Conservation (phyloP, 805 yeast species). For the Lachancea sp. region DNA sequence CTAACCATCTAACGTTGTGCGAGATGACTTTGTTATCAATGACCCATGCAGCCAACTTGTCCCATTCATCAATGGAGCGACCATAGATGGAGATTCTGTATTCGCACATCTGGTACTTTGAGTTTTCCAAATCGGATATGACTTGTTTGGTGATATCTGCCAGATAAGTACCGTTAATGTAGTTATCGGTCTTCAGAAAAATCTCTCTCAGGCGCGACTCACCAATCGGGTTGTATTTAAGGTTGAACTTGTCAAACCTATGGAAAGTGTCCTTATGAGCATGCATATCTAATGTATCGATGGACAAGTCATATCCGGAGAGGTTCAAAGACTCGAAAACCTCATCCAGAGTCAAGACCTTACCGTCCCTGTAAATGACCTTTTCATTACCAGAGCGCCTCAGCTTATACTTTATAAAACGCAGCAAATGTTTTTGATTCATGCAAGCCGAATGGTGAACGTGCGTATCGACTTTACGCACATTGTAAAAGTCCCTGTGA, state of each 20-base stretch:
- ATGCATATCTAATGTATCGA: constrained; percentile 98
- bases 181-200: constrained; percentile 91
- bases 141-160: constrained; percentile 95
- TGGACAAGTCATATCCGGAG: constrained; percentile 90
- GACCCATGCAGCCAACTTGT: constrained; percentile 90
- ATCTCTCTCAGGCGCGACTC: constrained; percentile 96
- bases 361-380: constrained; percentile 90
- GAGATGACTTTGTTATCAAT: constrained; percentile 85
- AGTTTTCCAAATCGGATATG: constrained; percentile 85
- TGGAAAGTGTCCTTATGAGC: constrained; percentile 98
- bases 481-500: constrained; percentile 65
- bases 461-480: constrained; percentile 60
- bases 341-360: constrained; percentile 74
- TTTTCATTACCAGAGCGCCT: constrained; percentile 81
- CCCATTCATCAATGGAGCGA: constrained; percentile 87
- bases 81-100: constrained; percentile 94
- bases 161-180: constrained; percentile 76
- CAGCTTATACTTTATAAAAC: constrained; percentile 91
- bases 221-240: constrained; percentile 96
- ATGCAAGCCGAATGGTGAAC: constrained; percentile 98
- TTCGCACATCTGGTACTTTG: constrained; percentile 96
- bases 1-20: constrained; percentile 93
- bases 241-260: constrained; percentile 92
- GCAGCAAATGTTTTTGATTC: constrained; percentile 93
- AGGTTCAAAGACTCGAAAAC: constrained; percentile 87